phyloP scores from a whole-genome alignment of 257 asterid genomes.

The Voacanga thouarsii region DNA sequence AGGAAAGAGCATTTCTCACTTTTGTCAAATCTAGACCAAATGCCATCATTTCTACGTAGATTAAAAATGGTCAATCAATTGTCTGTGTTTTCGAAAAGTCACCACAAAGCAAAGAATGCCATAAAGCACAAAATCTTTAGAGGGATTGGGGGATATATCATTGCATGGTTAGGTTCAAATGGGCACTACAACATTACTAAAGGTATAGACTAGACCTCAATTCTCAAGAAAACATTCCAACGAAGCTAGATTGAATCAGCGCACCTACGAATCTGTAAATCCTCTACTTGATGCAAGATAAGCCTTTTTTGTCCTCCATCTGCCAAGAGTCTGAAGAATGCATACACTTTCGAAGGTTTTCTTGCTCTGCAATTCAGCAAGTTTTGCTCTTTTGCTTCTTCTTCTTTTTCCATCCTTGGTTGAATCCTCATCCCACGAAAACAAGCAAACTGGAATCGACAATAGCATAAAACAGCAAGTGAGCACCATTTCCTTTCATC shows the following conservation, averaged over 20 bases:
- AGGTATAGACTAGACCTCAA: background rate
- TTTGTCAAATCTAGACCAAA: conserved; percentile 12
- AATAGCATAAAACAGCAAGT: conserved; percentile 17
- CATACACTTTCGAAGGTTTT: conserved; percentile 8
- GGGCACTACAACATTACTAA: background rate
- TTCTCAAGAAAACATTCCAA: background rate
- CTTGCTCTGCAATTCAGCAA: conserved; percentile 15
- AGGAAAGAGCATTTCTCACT: background rate
- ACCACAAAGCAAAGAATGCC: background rate
- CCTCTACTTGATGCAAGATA: background rate
- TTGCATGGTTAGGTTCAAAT: background rate
- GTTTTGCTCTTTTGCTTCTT: conserved; percentile 23
- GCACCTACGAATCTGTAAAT: background rate
- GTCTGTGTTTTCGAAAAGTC: background rate
- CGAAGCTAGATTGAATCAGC: background rate
- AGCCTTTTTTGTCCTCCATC: background rate
- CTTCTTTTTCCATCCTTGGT: conserved; percentile 12
- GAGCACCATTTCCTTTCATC: background rate
- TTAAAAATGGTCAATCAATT: conserved; percentile 6
- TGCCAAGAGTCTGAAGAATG: conserved; percentile 15
- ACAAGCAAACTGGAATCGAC: conserved; percentile 16
- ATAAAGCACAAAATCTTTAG: background rate
- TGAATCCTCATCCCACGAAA: conserved; percentile 26
- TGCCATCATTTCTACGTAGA: conserved; percentile 10
- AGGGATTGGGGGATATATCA: background rate